Evolutionary conservation across 108 stramenopile species (phyloP).

Genomic region (Parmales sp.): DNA sequence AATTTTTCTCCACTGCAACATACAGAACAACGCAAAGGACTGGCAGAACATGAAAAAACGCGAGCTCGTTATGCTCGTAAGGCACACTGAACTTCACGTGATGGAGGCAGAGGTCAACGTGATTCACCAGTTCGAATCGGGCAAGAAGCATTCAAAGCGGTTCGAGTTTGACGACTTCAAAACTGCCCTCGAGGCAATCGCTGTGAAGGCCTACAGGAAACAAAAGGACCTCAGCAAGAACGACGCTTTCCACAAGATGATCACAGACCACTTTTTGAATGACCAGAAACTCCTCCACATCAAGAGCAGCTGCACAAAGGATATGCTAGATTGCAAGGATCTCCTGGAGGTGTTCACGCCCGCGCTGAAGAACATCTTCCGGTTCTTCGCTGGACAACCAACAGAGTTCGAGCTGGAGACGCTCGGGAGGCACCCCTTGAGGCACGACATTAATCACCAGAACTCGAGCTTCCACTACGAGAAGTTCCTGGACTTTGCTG

Average conservation of each 20-base stretch:
- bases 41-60: background rate
- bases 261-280: background rate
- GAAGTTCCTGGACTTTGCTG: background rate
- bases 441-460: background rate
- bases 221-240: background rate
- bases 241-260: background rate
- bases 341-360: background rate
- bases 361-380: background rate
- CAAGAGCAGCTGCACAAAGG: background rate
- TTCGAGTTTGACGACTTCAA: constrained; percentile 1
- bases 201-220: background rate
- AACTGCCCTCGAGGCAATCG: background rate
- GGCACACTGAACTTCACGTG: background rate
- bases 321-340: background rate
- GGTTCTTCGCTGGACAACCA: background rate
- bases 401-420: background rate
- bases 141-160: background rate
- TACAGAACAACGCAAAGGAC: background rate
- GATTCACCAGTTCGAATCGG: constrained; percentile 4
- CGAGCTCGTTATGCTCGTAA: background rate
- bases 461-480: background rate
- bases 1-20: background rate
- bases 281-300: background rate
- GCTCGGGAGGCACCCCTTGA: background rate
- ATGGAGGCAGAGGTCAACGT: constrained; percentile 12